Evolutionary conservation across 352 stramenopile genomes (phyloP).

Genomic region (Peronospora farinosa): DNA sequence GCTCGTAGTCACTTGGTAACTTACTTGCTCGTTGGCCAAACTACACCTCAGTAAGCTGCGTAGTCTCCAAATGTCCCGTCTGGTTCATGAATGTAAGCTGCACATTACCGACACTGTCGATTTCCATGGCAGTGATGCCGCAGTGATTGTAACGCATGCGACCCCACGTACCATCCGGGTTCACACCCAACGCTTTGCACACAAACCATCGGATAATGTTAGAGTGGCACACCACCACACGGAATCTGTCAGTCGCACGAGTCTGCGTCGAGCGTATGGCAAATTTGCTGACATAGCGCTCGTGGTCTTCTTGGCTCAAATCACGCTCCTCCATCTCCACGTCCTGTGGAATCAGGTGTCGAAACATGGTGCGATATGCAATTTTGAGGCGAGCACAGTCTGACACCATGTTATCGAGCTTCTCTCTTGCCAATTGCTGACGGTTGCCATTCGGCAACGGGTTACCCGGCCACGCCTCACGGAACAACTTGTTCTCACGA

Average conservation of each 20-base stretch:
- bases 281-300: slow-evolving; percentile 44
- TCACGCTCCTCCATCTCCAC: slow-evolving; percentile 41
- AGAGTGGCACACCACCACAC: slow-evolving; percentile 55
- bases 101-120: slow-evolving; percentile 65
- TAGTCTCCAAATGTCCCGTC: slow-evolving; percentile 48
- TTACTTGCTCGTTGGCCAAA: background rate
- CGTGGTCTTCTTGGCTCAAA: slow-evolving; percentile 46
- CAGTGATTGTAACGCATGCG: slow-evolving; percentile 72
- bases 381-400: slow-evolving; percentile 59
- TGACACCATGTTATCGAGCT: slow-evolving; percentile 68
- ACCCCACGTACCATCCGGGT: slow-evolving; percentile 59
- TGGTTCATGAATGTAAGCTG: slow-evolving; percentile 65
- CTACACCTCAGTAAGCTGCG: slow-evolving; percentile 54
- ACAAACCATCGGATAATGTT: slow-evolving; percentile 75
- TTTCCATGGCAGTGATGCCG: slow-evolving; percentile 50
- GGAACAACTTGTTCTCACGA: slow-evolving; percentile 61
- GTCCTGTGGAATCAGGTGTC: slow-evolving; percentile 58
- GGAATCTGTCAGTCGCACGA: slow-evolving; percentile 42
- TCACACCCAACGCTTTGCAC: slow-evolving; percentile 55
- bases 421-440: slow-evolving; percentile 56
- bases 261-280: slow-evolving; percentile 33
- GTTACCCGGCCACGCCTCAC: slow-evolving; percentile 61
- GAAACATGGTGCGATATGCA: slow-evolving; percentile 61
- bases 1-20: slow-evolving; percentile 8
- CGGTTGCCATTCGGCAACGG: slow-evolving; percentile 57